Conservation (phyloP, 495 filamentous ascomycete species). For the Penicillium canescens region DNA sequence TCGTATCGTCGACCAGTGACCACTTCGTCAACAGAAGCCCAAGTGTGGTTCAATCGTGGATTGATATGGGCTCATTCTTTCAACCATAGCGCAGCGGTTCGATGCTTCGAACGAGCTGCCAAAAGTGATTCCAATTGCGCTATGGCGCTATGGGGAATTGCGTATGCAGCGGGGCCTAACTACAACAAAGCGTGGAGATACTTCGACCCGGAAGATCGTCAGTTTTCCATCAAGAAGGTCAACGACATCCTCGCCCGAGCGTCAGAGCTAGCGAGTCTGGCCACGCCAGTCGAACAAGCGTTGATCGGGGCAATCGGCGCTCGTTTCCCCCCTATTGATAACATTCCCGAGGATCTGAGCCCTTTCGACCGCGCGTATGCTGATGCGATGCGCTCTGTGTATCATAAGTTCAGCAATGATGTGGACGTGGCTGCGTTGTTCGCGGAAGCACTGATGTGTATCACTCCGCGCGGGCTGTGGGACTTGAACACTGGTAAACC, state of each 20-base stretch:
- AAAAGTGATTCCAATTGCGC: slow-evolving; percentile 5
- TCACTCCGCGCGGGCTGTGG: background rate
- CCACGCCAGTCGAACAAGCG: background rate
- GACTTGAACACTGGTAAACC: background rate
- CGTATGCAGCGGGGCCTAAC: background rate
- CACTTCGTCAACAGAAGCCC: slow-evolving; percentile 28
- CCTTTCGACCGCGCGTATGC: background rate
- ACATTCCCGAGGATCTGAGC: background rate
- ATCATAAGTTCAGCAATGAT: background rate
- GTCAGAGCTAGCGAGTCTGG: background rate
- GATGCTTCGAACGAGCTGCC: slow-evolving; percentile 9
- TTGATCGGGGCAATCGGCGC: background rate
- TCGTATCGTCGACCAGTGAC: slow-evolving; percentile 21
- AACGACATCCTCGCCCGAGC: background rate
- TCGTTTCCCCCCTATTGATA: background rate
- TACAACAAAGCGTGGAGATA: slow-evolving; percentile 1
- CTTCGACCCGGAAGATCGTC: background rate
- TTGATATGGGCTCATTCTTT: slow-evolving; percentile 14
- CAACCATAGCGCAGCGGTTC: slow-evolving; percentile 13
- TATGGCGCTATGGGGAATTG: background rate
- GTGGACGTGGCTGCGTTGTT: background rate
- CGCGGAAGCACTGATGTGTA: background rate
- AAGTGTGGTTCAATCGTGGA: slow-evolving; percentile 15
- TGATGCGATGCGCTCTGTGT: background rate
- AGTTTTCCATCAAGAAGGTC: background rate